Evolutionary conservation across 108 stramenopile species (phyloP), one percentile per base, ranked within the genome.

Genomic region (Cyclotella choctawhatcheeana): DNA sequence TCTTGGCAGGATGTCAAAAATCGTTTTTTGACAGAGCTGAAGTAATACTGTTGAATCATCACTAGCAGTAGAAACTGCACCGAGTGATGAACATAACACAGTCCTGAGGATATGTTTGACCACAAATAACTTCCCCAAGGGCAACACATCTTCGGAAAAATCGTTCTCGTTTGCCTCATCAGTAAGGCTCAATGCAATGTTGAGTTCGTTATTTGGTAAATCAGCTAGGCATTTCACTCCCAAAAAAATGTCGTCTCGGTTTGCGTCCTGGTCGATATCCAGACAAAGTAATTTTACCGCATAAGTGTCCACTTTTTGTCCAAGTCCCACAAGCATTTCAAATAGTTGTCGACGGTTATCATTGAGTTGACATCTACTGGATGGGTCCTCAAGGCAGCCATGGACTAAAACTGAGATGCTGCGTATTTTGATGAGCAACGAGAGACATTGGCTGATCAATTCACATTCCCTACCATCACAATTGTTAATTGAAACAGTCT

Each of bases 1-100:
- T 31, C 47, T 63, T 22, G 78, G 78, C n/a, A 68, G 34, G 27
- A 48, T 67, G 27, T 32, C 52, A 35, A 79, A 73, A 31, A 79
- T 25, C 18, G 64, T 27, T 25, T 40, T 34, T 35, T 73, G 59
- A 53, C 48, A 68, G 27, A 73, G 59, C 26, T 45, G 52, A 7
- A 62, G 16, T 25, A 63, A 40, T 16, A 52, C 26, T 13, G n/a
- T 63, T 29, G 67, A 60, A 30, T 20, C 20, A n/a, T n/a, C n/a
- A n/a, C n/a, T n/a, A n/a, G n/a, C n/a, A n/a, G n/a, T n/a, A n/a
- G n/a, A n/a, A n/a, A n/a, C n/a, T n/a, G n/a, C n/a, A n/a, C n/a
- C n/a, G n/a, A n/a, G n/a, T n/a, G n/a, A n/a, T n/a, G n/a, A n/a
- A n/a, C n/a, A n/a, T n/a, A n/a, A n/a, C n/a, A n/a, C n/a, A 10